Base-by-base conservation (phyloP, 768 basidiomycete species). In the Rhodotorula kratochvilovae region DNA sequence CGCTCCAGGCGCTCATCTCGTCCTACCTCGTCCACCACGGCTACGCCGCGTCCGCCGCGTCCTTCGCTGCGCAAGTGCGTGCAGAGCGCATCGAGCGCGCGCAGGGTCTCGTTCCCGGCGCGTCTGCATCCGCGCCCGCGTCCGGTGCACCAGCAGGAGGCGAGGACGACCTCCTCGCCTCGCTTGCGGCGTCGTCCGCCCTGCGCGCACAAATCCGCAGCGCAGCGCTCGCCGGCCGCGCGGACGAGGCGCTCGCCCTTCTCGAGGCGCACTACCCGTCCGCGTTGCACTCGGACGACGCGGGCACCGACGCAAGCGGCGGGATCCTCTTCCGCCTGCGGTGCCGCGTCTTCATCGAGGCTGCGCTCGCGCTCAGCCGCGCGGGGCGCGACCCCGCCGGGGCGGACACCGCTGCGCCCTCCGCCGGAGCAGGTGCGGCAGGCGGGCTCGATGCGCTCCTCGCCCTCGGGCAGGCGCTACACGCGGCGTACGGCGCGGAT, bases 1-100 rank as follows among this genome's bases (percentile, higher is more conserved):
- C 87, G 29, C 83, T 91, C 31, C 88, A 88, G 61, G 85, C 87
- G 39, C 86, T 96, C 31, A 87, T 94, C 17, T 78, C 89, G 50
- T 85, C 87, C 33, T 93, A 93, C 79, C 85, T 96, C 45, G 83
- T 87, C 5, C 92, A 94, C 79, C 88, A 92, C 74, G 92, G 92
- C 16, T 92, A 91, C 77, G 86, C 85, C 25, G 85, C 85, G 50
- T 87, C 91, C 0, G 86, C 89, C 11, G 83, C 85, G 27, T 85
- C 88, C 3, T 87, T 93, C 77, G 84, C 86, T 75, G 84, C 81
- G 19, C 88, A 86, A 71, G 73, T 80, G 63, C 50, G 35, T 3
- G 61, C 59, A 17, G 63, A 78, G 55, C 51, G 67, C 11, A 56
- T 53, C 31, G 67, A 76, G 50, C 61, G 68, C 6, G 43, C 59